Base-by-base conservation (phyloP, 805 yeast genomes). In the Sugiyamaella smithiae region DNA sequence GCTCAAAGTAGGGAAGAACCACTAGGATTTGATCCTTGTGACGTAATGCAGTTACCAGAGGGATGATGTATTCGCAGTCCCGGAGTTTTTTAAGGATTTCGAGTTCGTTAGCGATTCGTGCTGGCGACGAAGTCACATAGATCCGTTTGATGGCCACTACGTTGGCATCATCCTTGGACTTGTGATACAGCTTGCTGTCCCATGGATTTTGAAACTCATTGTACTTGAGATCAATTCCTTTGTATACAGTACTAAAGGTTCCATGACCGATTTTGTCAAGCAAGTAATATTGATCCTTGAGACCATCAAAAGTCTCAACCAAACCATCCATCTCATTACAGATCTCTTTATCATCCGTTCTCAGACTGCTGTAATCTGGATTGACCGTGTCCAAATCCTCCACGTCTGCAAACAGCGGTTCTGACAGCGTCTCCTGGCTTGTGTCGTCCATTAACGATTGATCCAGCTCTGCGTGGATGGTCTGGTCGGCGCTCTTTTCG, bases 41-140 rank as follows among this genome's bases (percentile, higher is more conserved):
- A 53, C 99, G 74, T 47, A 88, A 66, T 0, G 96, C 96, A 58
- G 95, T 97, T 40, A 91, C 76, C 45, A 93, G 69, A 1, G 97
- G 96, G 0, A 96, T 96, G 25, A 93, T 88, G 54, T 83, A 80
- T 0, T 78, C 72, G 53, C 84, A 81, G 11, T 51, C 57, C 3
- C 36, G 24, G 16, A 60, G 48, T 2, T 53, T 45, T 14, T 46
- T 35, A 26, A 93, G 73, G 41, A 93, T 69, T 55, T 84, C 84
- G 54, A 93, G 75, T 66, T 93, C 99, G 64, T 90, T 90, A 58
- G 79, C 81, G 38, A 93, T 91, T 66, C 99, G 77, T 54, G 81
- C 83, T 0, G 98, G 97, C 5, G 97, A 88, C 1, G 97, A 87
- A 0, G 99, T 93, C 17, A 90, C 98, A 65, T 91, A 90, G 41